Conservation (phyloP, 2,329 filamentous ascomycete genomes). For the Metarhizium anisopliae region DNA sequence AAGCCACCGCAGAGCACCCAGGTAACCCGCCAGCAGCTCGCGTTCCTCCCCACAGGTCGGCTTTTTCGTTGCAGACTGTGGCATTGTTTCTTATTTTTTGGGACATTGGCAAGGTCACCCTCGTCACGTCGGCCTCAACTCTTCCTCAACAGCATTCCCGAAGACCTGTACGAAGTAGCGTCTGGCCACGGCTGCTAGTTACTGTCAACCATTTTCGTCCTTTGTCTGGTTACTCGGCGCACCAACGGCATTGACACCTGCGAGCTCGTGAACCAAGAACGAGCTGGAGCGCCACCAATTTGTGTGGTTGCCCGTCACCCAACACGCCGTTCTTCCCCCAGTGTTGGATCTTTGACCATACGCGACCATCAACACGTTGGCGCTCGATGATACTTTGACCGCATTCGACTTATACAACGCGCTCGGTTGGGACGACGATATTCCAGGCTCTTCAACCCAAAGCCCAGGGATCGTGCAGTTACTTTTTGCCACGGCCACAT, state of each 20-base stretch:
- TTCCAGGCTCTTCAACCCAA: background rate
- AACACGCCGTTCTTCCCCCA: background rate
- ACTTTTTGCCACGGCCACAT: constrained; percentile 1
- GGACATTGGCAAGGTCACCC: background rate
- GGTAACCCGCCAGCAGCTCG: background rate
- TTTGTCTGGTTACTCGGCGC: background rate
- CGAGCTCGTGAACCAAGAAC: background rate
- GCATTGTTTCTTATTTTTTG: background rate
- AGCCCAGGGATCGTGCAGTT: background rate
- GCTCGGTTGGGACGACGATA: background rate
- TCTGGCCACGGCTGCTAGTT: background rate
- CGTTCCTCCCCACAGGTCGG: background rate
- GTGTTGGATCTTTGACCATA: background rate
- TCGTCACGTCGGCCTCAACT: background rate
- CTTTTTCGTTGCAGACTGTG: background rate
- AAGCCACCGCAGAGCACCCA: background rate
- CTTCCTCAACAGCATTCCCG: background rate
- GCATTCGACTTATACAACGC: background rate
- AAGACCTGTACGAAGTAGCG: background rate
- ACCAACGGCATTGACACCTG: background rate
- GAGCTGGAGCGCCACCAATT: background rate
- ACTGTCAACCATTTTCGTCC: background rate
- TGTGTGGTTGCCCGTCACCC: background rate
- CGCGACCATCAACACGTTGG: background rate
- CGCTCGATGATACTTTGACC: background rate